These are phyloP conservation scores for Trametes hirsuta DNA, from an alignment of 1,284 basidiomycete genomes.

Conservation along the genomic window DNA sequence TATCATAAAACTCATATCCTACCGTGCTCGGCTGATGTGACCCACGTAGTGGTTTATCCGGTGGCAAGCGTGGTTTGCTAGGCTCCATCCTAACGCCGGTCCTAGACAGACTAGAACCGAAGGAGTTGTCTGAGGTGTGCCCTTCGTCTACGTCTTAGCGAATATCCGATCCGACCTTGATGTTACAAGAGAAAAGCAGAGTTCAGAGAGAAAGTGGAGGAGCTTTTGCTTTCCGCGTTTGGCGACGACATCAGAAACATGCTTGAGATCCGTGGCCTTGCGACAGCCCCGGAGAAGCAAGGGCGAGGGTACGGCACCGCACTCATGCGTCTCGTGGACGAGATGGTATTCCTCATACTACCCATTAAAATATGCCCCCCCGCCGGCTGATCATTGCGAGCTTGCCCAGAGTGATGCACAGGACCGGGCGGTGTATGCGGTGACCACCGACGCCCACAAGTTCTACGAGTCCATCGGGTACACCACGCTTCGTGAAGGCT, in stretches of 20 bases:
- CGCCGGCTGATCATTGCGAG: not conserved
- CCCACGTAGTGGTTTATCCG: not conserved
- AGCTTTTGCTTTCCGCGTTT: not conserved
- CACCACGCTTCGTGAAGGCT: not conserved
- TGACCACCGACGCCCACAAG: not conserved
- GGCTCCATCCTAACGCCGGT: not conserved
- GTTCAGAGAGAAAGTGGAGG: not conserved
- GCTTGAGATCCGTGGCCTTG: slow-evolving; percentile 5
- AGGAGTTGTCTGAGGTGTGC: not conserved
- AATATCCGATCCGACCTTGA: not conserved
- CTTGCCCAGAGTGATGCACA: not conserved
- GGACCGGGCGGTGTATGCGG: slow-evolving; percentile 2
- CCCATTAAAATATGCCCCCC: not conserved
- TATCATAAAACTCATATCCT: not conserved
- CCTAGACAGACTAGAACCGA: not conserved
- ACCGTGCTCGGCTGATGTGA: not conserved
- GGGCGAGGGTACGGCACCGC: slow-evolving; percentile 6
- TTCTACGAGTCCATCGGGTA: not conserved
- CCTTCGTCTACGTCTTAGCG: not conserved
- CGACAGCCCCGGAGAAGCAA: slow-evolving; percentile 5
- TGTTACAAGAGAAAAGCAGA: not conserved
- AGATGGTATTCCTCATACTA: not conserved
- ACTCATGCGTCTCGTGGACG: not conserved
- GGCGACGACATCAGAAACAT: not conserved
- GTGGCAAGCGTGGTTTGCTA: not conserved